Evolutionary conservation across 2,329 filamentous ascomycete genomes (phyloP).

Genomic region (Colletotrichum lindemuthianum): DNA sequence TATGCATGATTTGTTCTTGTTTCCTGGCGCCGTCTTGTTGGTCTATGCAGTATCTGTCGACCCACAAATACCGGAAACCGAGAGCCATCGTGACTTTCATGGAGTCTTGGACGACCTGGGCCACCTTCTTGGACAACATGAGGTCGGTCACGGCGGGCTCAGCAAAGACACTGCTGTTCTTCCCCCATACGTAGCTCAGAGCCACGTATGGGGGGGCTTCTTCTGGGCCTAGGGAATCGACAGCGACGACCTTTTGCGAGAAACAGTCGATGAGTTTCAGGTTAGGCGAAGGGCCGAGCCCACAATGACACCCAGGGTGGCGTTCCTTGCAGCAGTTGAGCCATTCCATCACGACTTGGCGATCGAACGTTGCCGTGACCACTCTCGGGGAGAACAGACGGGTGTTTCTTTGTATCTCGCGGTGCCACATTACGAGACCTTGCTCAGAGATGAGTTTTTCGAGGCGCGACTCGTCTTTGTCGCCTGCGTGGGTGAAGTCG

Average conservation of each 20-base stretch:
- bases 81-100: slow-evolving; percentile 37
- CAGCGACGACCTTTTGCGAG: slow-evolving; percentile 2
- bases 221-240: slow-evolving; percentile 2
- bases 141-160: slow-evolving; percentile 3
- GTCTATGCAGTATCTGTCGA: slow-evolving; percentile 42
- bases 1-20: slow-evolving; percentile 39
- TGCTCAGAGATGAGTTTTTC: slow-evolving; percentile 7
- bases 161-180: slow-evolving; percentile 5
- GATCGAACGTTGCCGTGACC: slow-evolving; percentile 9
- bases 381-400: slow-evolving; percentile 12
- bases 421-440: slow-evolving; percentile 20
- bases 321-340: slow-evolving; percentile 11
- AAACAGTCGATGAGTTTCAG: slow-evolving; percentile 19
- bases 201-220: slow-evolving; percentile 13
- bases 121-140: neutral
- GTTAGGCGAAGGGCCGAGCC: slow-evolving; percentile 8
- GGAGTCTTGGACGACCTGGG: slow-evolving; percentile 33
- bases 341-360: slow-evolving; percentile 14
- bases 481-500: slow-evolving; percentile 20
- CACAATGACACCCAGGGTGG: slow-evolving; percentile 6
- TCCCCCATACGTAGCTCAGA: slow-evolving; percentile 22
- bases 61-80: slow-evolving; percentile 41
- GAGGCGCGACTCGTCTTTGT: slow-evolving; percentile 9
- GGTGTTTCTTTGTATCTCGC: slow-evolving; percentile 8
- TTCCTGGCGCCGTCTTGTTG: slow-evolving; percentile 40